These are phyloP conservation scores for Saccharata proteae DNA, from an alignment of 2,329 filamentous ascomycete species.

Conservation along the genomic window DNA sequence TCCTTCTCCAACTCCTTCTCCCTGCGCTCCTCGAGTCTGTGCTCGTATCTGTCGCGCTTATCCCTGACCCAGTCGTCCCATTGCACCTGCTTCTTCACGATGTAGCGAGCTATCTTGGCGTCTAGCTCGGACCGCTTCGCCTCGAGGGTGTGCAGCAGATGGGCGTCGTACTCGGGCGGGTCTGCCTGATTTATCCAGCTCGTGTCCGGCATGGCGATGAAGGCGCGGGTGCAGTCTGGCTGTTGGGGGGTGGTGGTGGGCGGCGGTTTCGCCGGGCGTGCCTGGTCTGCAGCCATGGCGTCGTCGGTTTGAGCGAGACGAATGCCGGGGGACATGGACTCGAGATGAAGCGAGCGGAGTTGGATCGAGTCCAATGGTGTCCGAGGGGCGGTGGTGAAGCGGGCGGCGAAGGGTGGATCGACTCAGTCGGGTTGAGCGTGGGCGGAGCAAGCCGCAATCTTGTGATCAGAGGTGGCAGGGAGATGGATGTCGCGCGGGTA, in stretches of 20 bases:
- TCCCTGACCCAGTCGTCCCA: constrained; percentile 8
- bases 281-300: constrained; percentile 4
- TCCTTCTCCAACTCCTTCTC: too few relatives aligned
- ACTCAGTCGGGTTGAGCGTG: too few relatives aligned
- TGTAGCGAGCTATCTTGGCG: constrained; percentile 8
- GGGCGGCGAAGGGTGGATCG: too few relatives aligned
- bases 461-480: too few relatives aligned
- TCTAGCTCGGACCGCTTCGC: constrained; percentile 9
- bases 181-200: constrained; percentile 6
- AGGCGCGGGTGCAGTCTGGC: constrained; percentile 6
- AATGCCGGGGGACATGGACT: constrained; percentile 9
- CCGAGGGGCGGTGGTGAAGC: too few relatives aligned
- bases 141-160: constrained; percentile 8
- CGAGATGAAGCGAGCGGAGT: too few relatives aligned
- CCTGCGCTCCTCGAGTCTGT: constrained; percentile 7
- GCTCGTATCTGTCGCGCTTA: constrained; percentile 7
- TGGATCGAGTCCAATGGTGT: too few relatives aligned
- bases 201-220: constrained; percentile 6
- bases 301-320: constrained; percentile 1
- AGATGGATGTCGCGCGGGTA: too few relatives aligned
- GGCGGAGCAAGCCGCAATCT: too few relatives aligned
- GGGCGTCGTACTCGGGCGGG: constrained; percentile 8
- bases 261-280: constrained; percentile 1
- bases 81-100: constrained; percentile 9
- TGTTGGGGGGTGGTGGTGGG: constrained; percentile 6